Evolutionary conservation across 805 yeast species (phyloP), one percentile per base, ranked within the genome.

Genomic region (Wickerhamomyces chambardii): DNA sequence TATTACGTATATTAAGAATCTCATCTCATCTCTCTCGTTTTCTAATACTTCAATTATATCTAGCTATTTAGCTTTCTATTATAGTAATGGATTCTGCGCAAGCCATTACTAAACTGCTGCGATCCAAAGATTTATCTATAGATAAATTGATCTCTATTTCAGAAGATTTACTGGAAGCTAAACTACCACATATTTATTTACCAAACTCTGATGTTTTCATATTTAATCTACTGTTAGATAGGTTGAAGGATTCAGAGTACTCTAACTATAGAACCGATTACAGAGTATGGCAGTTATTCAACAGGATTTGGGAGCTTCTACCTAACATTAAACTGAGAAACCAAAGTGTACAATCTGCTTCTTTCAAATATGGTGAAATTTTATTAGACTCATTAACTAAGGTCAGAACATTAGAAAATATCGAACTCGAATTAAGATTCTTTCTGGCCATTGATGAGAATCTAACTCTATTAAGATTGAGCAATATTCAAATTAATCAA

Each of bases 161-260:
- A 6, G 44, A 38, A 30, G 47, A 45, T 27, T 55, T 65, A 22
- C 49, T 72, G 16, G 61, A 53, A 21, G 56, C 51, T 15, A 36
- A 51, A 28, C 36, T 52, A 39, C 27, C 7, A 35, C 51, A 36
- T 1, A 60, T 73, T 2, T 66, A 61, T 36, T 63, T 82, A 12
- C 89, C 87, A 8, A 70, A 76, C 37, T 59, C 59, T 36, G 66
- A 67, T 17, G 48, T 55, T 1, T 82, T 82, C 42, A 56, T 79
- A 4, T 61, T 79, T 33, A 84, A 77, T 32, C 58, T 82, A 25
- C 40, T 81, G 1, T 63, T 73, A 34, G 85, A 79, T 47, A 61
- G 87, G 36, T 53, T 81, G 47, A 68, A 70, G 37, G 84, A 76
- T 37, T 40, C 43, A 9, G 65, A 64, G 31, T 51, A 55, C n/a